Base-by-base conservation (phyloP, 2,329 filamentous ascomycete species). In the Setomelanomma holmii region DNA sequence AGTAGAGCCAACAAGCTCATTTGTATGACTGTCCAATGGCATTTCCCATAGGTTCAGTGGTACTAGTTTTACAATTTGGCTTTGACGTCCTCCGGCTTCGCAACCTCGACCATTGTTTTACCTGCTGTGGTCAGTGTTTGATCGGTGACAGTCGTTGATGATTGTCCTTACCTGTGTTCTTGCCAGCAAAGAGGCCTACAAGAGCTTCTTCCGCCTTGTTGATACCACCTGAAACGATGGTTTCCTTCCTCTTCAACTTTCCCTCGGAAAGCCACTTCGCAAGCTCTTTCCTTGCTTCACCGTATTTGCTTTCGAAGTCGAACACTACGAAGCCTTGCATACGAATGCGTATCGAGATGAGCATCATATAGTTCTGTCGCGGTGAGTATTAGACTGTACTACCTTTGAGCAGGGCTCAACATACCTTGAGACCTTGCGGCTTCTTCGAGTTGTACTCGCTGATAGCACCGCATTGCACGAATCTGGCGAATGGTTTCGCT, bases 231-330 rank as follows among this genome's bases (percentile, higher is more conserved):
- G 82, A 82, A 55, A 91, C 74, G 51, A 93, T 82, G 2, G 86
- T 87, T 74, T 91, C 88, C 69, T 87, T 86, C 51, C 86, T 77
- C 81, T 89, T 85, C 57, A 93, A 73, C 76, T 75, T 90, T 43
- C 89, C 89, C 68, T 90, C 85, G 1, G 78, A 76, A n/a, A 91
- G 69, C 89, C 89, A 92, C 57, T 83, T 73, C 1, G 81, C 81
- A 12, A 92, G 76, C 62, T 91, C 80, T 67, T 82, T 77, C 60
- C 82, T 75, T 1, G 87, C 89, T 36, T 76, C 71, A 0, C 79
- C 67, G 68, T 83, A 89, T 64, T 87, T 79, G 45, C 82, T 76
- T 4, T 72, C 74, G 65, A 82, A 90, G 70, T 92, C 89, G 49
- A 89, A 84, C 42, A 91, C 83, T 56, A 92, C 87, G 74, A 93